These are phyloP conservation scores for Podospora pseudopauciseta DNA, from an alignment of 495 filamentous ascomycete species.

Conservation along the genomic window DNA sequence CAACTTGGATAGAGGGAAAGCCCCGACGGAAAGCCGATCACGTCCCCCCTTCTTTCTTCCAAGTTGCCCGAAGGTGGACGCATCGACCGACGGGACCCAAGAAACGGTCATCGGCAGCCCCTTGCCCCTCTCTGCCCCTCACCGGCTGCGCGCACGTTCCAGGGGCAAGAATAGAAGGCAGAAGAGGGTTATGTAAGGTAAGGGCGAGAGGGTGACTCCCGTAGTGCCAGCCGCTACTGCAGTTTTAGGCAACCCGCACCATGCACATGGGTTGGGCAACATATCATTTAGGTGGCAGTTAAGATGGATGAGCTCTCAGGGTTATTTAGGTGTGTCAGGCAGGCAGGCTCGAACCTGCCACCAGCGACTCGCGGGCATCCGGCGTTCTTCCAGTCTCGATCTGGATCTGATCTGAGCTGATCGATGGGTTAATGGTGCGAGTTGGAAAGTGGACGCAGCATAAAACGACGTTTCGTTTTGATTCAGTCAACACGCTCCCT, in stretches of 20 bases:
- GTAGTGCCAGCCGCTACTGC: background rate
- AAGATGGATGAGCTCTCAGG: background rate
- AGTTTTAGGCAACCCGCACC: background rate
- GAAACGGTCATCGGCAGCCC: background rate
- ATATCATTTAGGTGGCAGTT: background rate
- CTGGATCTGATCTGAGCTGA: background rate
- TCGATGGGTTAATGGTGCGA: background rate
- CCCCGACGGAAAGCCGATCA: background rate
- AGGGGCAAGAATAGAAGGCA: background rate
- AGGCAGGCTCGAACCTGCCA: background rate
- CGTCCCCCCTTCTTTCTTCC: background rate
- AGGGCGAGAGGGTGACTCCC: background rate
- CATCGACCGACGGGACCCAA: background rate
- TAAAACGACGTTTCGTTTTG: background rate
- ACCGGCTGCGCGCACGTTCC: background rate
- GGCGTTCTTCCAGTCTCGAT: background rate
- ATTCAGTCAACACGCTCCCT: background rate
- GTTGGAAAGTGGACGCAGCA: background rate
- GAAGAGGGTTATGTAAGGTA: background rate
- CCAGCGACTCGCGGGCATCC: background rate
- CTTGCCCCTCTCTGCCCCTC: background rate
- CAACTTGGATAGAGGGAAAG: background rate
- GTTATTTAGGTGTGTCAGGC: background rate
- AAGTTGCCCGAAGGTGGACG: background rate
- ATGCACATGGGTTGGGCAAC: background rate